Evolutionary conservation across 2,329 filamentous ascomycete species (phyloP), one percentile per base, ranked within the genome.

Genomic region (Monilinia polystroma): DNA sequence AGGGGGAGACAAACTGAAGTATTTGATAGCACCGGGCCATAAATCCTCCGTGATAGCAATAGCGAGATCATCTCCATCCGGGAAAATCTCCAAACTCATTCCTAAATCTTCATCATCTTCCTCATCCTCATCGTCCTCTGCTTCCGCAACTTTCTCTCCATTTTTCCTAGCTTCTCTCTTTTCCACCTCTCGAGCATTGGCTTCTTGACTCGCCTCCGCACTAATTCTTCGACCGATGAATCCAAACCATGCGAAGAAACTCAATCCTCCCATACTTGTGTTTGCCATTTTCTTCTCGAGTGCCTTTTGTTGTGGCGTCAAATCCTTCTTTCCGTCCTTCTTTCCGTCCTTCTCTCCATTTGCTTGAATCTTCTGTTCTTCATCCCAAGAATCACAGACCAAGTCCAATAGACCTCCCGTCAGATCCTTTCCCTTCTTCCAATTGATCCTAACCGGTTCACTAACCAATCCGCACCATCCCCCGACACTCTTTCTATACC

Each of bases 171-270:
- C 55, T 67, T 79, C 80, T 70, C 86, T 83, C 73, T 81, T 82
- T 80, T 29, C 29, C 16, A 32, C 78, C 72, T 90, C 85, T 73
- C 86, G 82, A 78, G 86, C 85, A 32, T 77, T 79, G 8, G 88
- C 89, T 69, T 84, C 80, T 71, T 80, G 80, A 73, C 85, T 89
- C 83, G 96, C 90, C 78, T 91, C 90, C 2, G 86, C 89, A 57
- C 85, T 86, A 73, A 97, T 81, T 74, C 85, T 86, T 70, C 85
- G 81, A 70, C 87, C 91, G 69, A 84, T 86, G 81, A 89, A 97
- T 64, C 90, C 91, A 77, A 97, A 97, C 85, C 90, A 95, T 67
- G 88, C 87, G 77, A 97, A 97, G 84, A 97, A 97, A 79, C 89
- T 93, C 62, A 88, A 76, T 7, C 84, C 87, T 56, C 86, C 87